Percentiles rank a stretch among this genome's conserved stretches.
phyloP scores from a whole-genome alignment of 768 basidiomycete species.

The Lanmaoa pseudosensibilis region DNA sequence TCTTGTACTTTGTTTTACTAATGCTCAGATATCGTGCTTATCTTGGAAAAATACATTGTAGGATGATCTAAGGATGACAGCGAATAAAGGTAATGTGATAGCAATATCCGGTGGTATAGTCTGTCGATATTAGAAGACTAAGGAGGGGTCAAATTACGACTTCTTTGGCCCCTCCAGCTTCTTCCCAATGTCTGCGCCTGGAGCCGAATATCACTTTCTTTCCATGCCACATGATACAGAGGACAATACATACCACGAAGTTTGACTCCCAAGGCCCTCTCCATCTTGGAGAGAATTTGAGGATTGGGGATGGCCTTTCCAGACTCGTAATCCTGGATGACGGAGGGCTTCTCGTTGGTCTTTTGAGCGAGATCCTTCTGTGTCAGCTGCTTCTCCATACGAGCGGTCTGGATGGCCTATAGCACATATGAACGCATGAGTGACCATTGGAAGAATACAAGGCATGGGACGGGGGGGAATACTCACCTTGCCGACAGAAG shows the following conservation, averaged over 20 bases:
- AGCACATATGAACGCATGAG: conserved; percentile 7
- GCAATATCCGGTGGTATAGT: conserved; percentile 19
- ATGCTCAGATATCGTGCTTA: conserved; percentile 5
- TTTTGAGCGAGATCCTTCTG: conserved; percentile 93
- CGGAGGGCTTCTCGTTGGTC: conserved; percentile 89
- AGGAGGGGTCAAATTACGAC: conserved; percentile 50
- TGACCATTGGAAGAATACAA: not conserved
- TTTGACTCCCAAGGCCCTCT: conserved; percentile 82
- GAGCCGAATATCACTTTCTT: conserved; percentile 1
- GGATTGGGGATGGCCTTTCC: conserved; percentile 85
- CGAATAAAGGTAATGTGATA: conserved; percentile 15
- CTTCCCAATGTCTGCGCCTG: conserved; percentile 83
- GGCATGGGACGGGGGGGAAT: not conserved
- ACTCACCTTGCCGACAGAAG: conserved; percentile 71
- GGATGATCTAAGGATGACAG: conserved; percentile 25
- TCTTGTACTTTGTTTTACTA: conserved; percentile 3
- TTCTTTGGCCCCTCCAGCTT: conserved; percentile 80
- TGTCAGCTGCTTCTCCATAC: conserved; percentile 73
- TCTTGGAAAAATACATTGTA: conserved; percentile 24
- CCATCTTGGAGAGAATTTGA: conserved; percentile 86
- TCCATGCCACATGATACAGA: not conserved
- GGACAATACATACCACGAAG: conserved; percentile 66
- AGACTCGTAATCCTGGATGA: conserved; percentile 87
- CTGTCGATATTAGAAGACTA: conserved; percentile 34
- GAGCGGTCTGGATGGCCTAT: conserved; percentile 80